A percentile compares a stretch with the other conserved stretches of the same genome.
phyloP scores from a whole-genome alignment of 2,329 filamentous ascomycete genomes.

The Teratosphaeria epicoccoides region DNA sequence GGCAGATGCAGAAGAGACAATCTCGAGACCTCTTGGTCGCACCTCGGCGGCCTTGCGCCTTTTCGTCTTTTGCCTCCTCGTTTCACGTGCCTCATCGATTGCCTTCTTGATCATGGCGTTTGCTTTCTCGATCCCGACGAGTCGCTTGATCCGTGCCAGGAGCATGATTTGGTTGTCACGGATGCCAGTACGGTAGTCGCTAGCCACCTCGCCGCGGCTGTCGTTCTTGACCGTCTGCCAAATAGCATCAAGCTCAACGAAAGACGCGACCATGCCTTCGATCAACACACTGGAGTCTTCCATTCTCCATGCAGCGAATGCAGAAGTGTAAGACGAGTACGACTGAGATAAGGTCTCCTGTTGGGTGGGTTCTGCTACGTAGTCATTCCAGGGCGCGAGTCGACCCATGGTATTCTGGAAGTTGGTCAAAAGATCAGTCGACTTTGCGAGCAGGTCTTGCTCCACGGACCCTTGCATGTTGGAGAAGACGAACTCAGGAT shows the following conservation, averaged over 20 bases:
- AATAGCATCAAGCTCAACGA: slow-evolving; percentile 73
- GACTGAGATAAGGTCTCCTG: slow-evolving; percentile 54
- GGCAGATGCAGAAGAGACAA: slow-evolving; percentile 8
- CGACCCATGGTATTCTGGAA: slow-evolving; percentile 65
- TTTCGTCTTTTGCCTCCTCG: slow-evolving; percentile 52
- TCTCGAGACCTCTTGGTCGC: slow-evolving; percentile 50
- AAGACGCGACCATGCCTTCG: slow-evolving; percentile 77
- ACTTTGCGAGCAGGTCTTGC: slow-evolving; percentile 65
- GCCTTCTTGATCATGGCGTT: slow-evolving; percentile 65
- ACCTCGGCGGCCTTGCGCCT: slow-evolving; percentile 61
- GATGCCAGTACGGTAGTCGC: slow-evolving; percentile 70
- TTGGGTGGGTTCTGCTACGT: slow-evolving; percentile 53
- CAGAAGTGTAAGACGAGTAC: slow-evolving; percentile 64
- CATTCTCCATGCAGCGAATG: slow-evolving; percentile 76
- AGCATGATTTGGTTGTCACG: slow-evolving; percentile 71
- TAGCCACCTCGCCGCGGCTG: slow-evolving; percentile 60
- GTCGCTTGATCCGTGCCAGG: slow-evolving; percentile 66
- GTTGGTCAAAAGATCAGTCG: slow-evolving; percentile 63
- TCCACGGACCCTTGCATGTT: slow-evolving; percentile 61
- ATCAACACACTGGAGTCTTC: slow-evolving; percentile 67
- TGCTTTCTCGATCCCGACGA: slow-evolving; percentile 61
- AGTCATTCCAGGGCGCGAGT: slow-evolving; percentile 55
- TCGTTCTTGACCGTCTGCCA: slow-evolving; percentile 74
- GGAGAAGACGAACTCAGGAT: slow-evolving; percentile 66
- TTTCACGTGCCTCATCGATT: slow-evolving; percentile 46